Evolutionary conservation across 2,329 filamentous ascomycete species (phyloP).

Genomic region (Coniochaeta sp.): DNA sequence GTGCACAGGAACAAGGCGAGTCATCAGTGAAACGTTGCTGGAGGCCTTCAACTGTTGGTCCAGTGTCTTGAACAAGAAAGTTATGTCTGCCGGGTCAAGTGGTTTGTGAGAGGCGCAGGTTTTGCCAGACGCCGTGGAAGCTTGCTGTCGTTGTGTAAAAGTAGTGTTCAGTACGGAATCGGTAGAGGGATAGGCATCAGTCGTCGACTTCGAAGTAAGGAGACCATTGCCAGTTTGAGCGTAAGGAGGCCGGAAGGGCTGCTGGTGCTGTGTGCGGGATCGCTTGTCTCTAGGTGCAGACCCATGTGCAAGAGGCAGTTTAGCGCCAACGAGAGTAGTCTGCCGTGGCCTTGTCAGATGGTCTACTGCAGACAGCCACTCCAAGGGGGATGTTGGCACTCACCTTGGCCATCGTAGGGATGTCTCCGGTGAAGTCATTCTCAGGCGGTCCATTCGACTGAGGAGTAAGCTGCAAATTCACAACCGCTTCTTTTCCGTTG

Average conservation of each 20-base stretch:
- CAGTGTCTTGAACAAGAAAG: background rate
- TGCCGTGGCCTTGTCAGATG: background rate
- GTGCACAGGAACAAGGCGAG: background rate
- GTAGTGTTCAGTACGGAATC: background rate
- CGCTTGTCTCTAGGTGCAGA: background rate
- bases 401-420: background rate
- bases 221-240: background rate
- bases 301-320: background rate
- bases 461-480: background rate
- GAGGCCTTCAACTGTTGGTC: background rate
- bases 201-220: background rate
- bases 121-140: background rate
- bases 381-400: background rate
- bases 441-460: background rate
- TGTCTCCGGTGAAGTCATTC: background rate
- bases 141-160: background rate
- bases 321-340: background rate
- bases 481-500: background rate
- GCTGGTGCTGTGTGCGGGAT: background rate
- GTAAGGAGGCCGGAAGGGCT: background rate
- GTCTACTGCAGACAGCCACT: background rate
- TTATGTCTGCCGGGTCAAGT: background rate
- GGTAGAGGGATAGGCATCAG: background rate
- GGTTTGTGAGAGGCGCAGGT: background rate
- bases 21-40: background rate